These are phyloP conservation scores for Annulohypoxylon stygium DNA, from an alignment of 495 filamentous ascomycete species.

Conservation along the genomic window DNA sequence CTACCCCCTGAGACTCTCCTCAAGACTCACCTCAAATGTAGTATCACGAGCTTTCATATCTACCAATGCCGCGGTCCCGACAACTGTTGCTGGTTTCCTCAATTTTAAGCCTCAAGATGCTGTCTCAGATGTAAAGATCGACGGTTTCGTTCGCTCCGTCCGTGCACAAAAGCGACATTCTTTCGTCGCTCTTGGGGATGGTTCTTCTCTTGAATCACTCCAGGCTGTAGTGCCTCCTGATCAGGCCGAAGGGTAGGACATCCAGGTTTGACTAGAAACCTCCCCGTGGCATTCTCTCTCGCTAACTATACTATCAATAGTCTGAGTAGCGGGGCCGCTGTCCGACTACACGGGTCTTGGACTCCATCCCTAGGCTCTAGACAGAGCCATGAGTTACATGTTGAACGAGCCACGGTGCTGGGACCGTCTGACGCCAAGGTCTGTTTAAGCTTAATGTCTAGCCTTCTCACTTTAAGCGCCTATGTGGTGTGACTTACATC, in stretches of 20 bases:
- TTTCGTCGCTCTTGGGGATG: constrained; percentile 90
- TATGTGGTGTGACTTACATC: constrained; percentile 41
- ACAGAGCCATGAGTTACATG: constrained; percentile 86
- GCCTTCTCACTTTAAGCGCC: constrained; percentile 25
- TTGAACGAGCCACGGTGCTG: constrained; percentile 73
- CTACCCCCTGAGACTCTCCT: constrained; percentile 35
- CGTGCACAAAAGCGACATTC: constrained; percentile 85
- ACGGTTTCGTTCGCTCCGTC: constrained; percentile 86
- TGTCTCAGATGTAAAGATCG: constrained; percentile 63
- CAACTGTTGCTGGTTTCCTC: constrained; percentile 42
- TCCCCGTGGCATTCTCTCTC: constrained; percentile 26
- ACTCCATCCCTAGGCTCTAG: constrained; percentile 75
- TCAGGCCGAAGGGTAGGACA: constrained; percentile 80
- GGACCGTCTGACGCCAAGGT: constrained; percentile 85
- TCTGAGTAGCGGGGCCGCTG: constrained; percentile 81
- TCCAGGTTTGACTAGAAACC: constrained; percentile 45
- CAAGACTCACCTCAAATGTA: constrained; percentile 22
- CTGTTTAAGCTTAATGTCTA: constrained; percentile 50
- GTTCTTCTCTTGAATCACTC: constrained; percentile 80
- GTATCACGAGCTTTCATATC: constrained; percentile 42
- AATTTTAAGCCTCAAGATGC: constrained; percentile 48
- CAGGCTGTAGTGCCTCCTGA: constrained; percentile 85
- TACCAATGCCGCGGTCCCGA: constrained; percentile 45
- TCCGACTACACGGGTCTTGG: constrained; percentile 85
- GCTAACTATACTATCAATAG: constrained; percentile 61